Evolutionary conservation across 2,329 filamentous ascomycete genomes (phyloP).

Genomic region (Fusarium hostae): DNA sequence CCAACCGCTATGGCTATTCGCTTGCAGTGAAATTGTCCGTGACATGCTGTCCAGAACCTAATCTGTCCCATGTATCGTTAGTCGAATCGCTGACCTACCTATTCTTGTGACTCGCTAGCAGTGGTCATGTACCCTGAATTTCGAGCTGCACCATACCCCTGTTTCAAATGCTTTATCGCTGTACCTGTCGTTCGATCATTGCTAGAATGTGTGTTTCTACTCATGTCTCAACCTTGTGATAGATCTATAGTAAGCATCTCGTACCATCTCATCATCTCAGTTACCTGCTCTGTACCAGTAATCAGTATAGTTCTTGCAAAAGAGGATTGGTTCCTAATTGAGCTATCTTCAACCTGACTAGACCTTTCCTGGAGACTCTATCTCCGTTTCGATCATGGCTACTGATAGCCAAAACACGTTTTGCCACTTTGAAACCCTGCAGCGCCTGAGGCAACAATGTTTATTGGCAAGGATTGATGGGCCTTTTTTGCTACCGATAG

Average conservation of each 20-base stretch:
- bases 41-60: not conserved
- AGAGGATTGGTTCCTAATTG: not conserved
- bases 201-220: not conserved
- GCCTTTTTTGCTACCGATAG: constrained; percentile 17
- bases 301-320: not conserved
- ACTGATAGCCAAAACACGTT: not conserved
- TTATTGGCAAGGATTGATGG: constrained; percentile 27
- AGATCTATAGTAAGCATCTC: not conserved
- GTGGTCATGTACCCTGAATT: not conserved
- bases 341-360: not conserved
- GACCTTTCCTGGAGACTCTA: constrained; percentile 9
- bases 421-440: not conserved
- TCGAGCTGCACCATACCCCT: not conserved
- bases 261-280: not conserved
- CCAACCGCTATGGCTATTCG: not conserved
- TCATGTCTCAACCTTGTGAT: not conserved
- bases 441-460: constrained; percentile 39
- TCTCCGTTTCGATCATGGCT: not conserved
- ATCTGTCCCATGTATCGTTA: not conserved
- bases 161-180: constrained; percentile 3
- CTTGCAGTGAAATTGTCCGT: constrained; percentile 7
- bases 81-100: not conserved
- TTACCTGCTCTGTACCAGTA: not conserved
- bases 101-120: not conserved
- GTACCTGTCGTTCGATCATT: not conserved